Conservation (phyloP, 2,329 filamentous ascomycete species). For the Fusarium robinianum region DNA sequence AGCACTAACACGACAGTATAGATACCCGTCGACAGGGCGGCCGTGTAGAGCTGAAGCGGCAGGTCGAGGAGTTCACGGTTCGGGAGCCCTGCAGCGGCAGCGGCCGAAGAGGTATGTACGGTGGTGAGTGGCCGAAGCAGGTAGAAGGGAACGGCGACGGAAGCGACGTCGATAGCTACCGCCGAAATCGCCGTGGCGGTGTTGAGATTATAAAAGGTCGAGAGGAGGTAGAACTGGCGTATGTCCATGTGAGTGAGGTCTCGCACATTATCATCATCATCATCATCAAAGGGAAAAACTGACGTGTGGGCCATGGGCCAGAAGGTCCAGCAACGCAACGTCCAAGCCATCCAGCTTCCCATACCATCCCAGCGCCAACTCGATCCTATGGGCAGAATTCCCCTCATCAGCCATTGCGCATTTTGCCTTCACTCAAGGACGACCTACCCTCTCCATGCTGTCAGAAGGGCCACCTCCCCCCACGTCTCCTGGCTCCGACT, state of each 20-base stretch:
- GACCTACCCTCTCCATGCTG: constrained; percentile 62
- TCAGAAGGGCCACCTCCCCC: constrained; percentile 61
- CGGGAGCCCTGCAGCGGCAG: constrained; percentile 48
- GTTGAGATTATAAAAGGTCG: constrained; percentile 75
- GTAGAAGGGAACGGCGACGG: constrained; percentile 73
- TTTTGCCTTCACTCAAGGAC: neutral
- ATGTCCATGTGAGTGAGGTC: constrained; percentile 17
- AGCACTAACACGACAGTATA: constrained; percentile 75
- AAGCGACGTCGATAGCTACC: constrained; percentile 69
- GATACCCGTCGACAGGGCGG: constrained; percentile 70
- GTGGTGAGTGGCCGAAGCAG: constrained; percentile 71
- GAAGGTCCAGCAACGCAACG: constrained; percentile 65
- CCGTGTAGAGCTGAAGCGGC: constrained; percentile 66
- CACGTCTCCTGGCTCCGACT: constrained; percentile 66
- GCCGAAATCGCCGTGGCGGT: constrained; percentile 63
- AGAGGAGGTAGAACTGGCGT: constrained; percentile 77
- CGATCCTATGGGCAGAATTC: constrained; percentile 58
- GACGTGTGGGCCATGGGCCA: constrained; percentile 76
- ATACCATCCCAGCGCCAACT: constrained; percentile 75
- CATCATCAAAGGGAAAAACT: constrained; percentile 38
- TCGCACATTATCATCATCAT: neutral
- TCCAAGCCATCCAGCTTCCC: constrained; percentile 75
- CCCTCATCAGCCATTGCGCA: constrained; percentile 7
- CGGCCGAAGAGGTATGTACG: constrained; percentile 60
- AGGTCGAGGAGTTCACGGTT: constrained; percentile 70